Conservation (phyloP, 768 basidiomycete species). For the Tulasnella sp. region DNA sequence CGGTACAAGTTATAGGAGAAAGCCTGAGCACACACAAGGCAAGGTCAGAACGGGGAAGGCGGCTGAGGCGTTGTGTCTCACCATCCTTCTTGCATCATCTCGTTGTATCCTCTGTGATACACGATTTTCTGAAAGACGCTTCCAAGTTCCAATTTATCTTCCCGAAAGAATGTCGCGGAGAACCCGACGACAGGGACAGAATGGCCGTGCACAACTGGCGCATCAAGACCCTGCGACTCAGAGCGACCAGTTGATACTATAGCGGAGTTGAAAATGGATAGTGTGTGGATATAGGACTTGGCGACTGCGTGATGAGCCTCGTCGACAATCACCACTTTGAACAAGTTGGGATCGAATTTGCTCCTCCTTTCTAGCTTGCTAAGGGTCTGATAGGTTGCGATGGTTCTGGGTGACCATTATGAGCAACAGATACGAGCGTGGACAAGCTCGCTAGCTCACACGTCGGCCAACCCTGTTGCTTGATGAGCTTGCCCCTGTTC, state of each 20-base stretch:
- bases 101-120: no score
- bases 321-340: constrained; percentile 77
- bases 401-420: constrained; percentile 40
- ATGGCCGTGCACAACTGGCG: constrained; percentile 26
- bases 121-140: constrained; percentile 86
- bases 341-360: constrained; percentile 56
- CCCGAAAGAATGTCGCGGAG: constrained; percentile 86
- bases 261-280: constrained; percentile 61
- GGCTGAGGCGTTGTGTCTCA: no score
- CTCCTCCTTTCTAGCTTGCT: constrained; percentile 47
- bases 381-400: constrained; percentile 84
- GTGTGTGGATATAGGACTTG: constrained; percentile 75
- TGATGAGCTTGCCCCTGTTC: constrained; percentile 60
- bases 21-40: no score
- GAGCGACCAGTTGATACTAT: constrained; percentile 33
- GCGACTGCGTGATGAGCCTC: constrained; percentile 96
- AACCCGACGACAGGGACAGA: constrained; percentile 80
- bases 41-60: no score
- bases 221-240: constrained; percentile 29
- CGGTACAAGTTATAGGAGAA: no score
- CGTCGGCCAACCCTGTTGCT: constrained; percentile 71
- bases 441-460: constrained; percentile 39
- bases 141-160: constrained; percentile 81
- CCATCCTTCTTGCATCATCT: no score
- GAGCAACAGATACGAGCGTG: background rate